These are phyloP conservation scores for Brassica nigra DNA, from an alignment of 345 rosid genomes.

Conservation along the genomic window DNA sequence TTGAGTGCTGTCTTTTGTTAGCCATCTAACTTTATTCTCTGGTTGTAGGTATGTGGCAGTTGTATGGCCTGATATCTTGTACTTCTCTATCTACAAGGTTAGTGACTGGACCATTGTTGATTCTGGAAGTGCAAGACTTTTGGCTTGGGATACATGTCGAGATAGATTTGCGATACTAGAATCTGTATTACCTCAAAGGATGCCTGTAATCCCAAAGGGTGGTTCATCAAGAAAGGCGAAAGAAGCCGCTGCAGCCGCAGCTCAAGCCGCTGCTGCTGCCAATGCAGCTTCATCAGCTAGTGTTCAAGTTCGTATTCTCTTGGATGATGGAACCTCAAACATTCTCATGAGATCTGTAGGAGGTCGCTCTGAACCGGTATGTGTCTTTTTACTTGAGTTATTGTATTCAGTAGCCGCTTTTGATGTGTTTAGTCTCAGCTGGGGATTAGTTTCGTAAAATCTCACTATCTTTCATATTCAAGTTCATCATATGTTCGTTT, in stretches of 20 bases:
- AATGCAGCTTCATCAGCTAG: slow-evolving; percentile 86
- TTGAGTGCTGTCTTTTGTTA: slow-evolving; percentile 12
- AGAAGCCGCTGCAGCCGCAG: slow-evolving; percentile 99
- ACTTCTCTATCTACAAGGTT: slow-evolving; percentile 91
- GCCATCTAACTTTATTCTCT: slow-evolving; percentile 31
- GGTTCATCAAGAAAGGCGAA: slow-evolving; percentile 87
- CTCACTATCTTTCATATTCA: neutral
- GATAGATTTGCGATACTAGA: slow-evolving; percentile 96
- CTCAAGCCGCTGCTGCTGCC: slow-evolving; percentile 97
- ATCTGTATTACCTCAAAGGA: slow-evolving; percentile 76
- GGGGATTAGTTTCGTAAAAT: neutral
- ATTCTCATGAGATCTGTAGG: slow-evolving; percentile 93
- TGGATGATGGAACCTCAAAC: slow-evolving; percentile 99
- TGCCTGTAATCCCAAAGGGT: slow-evolving; percentile 86
- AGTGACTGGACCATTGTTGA: slow-evolving; percentile 97
- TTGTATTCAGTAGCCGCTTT: slow-evolving; percentile 14
- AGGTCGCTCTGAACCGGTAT: slow-evolving; percentile 90
- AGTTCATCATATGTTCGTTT: neutral
- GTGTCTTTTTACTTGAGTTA: slow-evolving; percentile 26
- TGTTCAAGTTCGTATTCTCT: slow-evolving; percentile 98
- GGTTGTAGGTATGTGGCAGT: slow-evolving; percentile 86
- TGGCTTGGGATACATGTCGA: slow-evolving; percentile 95
- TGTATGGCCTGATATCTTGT: slow-evolving; percentile 98
- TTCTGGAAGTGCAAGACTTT: slow-evolving; percentile 94
- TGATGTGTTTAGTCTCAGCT: slow-evolving; percentile 3